phyloP scores from a whole-genome alignment of 225 moss, liverwort and hornwort species.

The Antitrichia curtipendula region DNA sequence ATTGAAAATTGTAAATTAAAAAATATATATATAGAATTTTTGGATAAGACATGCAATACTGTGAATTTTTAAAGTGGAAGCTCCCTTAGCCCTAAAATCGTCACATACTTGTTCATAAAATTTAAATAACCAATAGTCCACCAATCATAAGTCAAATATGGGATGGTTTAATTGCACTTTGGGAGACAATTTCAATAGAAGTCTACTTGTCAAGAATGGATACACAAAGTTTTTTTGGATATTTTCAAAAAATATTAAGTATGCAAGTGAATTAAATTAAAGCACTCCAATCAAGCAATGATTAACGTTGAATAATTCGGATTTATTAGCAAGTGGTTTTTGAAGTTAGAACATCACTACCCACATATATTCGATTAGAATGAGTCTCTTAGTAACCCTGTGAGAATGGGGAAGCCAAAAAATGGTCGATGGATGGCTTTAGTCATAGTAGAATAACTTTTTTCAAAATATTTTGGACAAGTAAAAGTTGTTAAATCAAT shows the following conservation, averaged over 20 bases:
- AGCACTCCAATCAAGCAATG: not conserved
- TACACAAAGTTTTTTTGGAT: fast-evolving
- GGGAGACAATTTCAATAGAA: not conserved
- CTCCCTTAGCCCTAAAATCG: fast-evolving
- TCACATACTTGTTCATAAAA: not conserved
- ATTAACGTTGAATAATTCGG: too few species aligned
- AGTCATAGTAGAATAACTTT: too few species aligned
- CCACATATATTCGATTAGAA: not conserved
- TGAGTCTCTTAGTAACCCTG: not conserved
- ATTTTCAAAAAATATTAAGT: not conserved
- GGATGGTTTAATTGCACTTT: too few species aligned
- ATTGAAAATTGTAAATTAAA: not conserved
- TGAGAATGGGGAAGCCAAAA: too few species aligned
- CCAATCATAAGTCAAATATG: not conserved
- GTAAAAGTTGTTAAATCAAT: too few species aligned
- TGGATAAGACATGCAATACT: not conserved
- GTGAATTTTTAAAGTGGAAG: not conserved
- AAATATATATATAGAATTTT: not conserved
- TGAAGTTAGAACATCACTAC: not conserved
- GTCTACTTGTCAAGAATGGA: not conserved
- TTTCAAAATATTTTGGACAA: too few species aligned
- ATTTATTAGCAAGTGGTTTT: not conserved
- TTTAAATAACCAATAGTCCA: fast-evolving
- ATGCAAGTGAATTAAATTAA: not conserved
- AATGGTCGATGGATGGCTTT: too few species aligned